phyloP scores from a whole-genome alignment of 192 early-diverging fungal genomes.

The Backusella psychrophila region DNA sequence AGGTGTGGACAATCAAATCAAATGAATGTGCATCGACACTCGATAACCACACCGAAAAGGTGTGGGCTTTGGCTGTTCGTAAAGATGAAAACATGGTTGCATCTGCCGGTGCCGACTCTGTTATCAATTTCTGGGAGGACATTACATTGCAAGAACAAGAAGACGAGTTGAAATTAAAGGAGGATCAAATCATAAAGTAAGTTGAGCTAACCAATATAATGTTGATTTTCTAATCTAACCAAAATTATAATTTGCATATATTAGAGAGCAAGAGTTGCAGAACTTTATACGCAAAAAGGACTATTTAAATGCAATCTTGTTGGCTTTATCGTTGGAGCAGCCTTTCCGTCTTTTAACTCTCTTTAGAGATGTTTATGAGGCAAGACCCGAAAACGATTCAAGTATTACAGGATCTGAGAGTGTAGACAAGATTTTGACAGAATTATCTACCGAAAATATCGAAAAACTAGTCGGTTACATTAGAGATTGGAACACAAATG shows the following conservation, averaged over 20 bases:
- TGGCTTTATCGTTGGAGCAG: constrained; percentile 89
- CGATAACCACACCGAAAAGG: constrained; percentile 93
- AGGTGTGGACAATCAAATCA: constrained; percentile 93
- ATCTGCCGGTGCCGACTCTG: constrained; percentile 92
- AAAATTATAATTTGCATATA: neutral
- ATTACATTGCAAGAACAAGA: constrained; percentile 82
- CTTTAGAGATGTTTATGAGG: constrained; percentile 58
- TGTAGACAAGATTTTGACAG: constrained; percentile 70
- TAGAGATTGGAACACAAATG: constrained; percentile 95
- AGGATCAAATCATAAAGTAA: constrained; percentile 73
- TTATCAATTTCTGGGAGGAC: constrained; percentile 92
- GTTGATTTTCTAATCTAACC: neutral
- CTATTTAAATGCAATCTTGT: constrained; percentile 86
- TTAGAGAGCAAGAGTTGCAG: constrained; percentile 85
- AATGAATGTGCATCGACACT: constrained; percentile 89
- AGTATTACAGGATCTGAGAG: constrained; percentile 59
- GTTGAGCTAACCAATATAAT: neutral
- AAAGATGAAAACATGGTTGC: constrained; percentile 69
- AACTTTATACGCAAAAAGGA: constrained; percentile 87
- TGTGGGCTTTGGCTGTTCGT: constrained; percentile 87
- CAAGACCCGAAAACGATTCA: constrained; percentile 45
- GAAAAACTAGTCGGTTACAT: constrained; percentile 81
- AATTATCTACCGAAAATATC: constrained; percentile 66
- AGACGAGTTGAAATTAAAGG: constrained; percentile 67
- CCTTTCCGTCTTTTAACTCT: constrained; percentile 81